Evolutionary conservation across 2,329 filamentous ascomycete species (phyloP).

Genomic region (Ustulina deusta): DNA sequence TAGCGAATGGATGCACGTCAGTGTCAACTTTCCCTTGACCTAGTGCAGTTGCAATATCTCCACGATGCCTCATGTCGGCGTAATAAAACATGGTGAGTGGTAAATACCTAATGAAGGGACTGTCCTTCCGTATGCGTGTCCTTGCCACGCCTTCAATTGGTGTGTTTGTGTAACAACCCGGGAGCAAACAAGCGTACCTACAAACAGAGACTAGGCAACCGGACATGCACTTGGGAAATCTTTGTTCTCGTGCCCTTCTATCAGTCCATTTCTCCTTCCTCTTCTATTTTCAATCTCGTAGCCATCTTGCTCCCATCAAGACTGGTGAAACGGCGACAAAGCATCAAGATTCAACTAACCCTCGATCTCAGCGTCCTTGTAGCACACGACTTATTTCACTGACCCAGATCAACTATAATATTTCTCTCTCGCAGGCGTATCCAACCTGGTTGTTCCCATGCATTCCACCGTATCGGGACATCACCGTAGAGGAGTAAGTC

Average conservation of each 20-base stretch:
- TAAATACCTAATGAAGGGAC: neutral
- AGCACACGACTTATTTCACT: neutral
- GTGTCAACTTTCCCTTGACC: neutral
- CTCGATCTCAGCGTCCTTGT: neutral
- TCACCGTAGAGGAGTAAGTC: neutral
- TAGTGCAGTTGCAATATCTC: neutral
- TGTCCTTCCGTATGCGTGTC: too few relatives aligned
- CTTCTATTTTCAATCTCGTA: neutral
- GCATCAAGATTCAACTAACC: neutral
- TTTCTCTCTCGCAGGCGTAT: neutral
- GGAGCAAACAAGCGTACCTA: neutral
- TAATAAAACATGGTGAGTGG: neutral
- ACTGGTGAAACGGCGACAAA: neutral
- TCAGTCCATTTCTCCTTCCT: neutral
- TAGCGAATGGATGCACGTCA: neutral
- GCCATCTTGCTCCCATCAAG: too few relatives aligned
- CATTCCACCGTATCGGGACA: neutral
- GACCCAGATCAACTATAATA: neutral
- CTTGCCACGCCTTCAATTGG: too few relatives aligned
- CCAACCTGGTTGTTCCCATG: neutral
- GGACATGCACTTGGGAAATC: too few relatives aligned
- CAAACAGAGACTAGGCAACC: slow-evolving; percentile 7
- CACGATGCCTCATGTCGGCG: neutral
- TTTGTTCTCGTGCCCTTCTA: neutral
- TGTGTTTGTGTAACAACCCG: neutral